These are phyloP conservation scores for Nematocida homosporus DNA, from an alignment of 371 early-diverging fungal genomes.

Conservation along the genomic window DNA sequence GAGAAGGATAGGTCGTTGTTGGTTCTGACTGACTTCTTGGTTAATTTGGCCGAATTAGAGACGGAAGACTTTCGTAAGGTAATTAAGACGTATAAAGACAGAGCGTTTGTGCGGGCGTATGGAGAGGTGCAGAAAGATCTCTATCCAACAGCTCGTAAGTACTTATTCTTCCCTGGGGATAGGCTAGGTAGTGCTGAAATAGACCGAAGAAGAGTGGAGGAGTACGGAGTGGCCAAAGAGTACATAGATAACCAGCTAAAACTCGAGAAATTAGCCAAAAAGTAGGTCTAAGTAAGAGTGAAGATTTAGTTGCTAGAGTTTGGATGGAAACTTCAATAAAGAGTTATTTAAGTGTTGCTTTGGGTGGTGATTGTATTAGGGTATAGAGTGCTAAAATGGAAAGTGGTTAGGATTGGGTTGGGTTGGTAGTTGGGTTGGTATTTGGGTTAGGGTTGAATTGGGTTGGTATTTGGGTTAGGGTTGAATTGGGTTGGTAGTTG, in stretches of 20 bases:
- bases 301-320: no score
- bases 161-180: conserved; percentile 16
- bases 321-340: no score
- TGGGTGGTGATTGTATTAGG: no score
- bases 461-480: no score
- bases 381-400: no score
- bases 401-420: no score
- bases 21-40: conserved; percentile 29
- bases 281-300: no score
- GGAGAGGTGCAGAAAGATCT: background rate
- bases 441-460: no score
- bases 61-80: conserved; percentile 10
- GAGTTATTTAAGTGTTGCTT: no score
- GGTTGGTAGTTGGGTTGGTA: no score
- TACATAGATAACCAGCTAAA: conserved; percentile 45
- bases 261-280: background rate
- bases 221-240: conserved; percentile 40
- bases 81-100: conserved; percentile 35
- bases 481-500: no score
- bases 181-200: background rate
- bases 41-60: conserved; percentile 32
- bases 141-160: conserved; percentile 33
- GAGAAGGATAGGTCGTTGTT: background rate
- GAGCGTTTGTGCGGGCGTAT: conserved; percentile 10
- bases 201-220: conserved; percentile 10